phyloP scores from a whole-genome alignment of 192 early-diverging fungal species.

The Glomus cerebriforme region DNA sequence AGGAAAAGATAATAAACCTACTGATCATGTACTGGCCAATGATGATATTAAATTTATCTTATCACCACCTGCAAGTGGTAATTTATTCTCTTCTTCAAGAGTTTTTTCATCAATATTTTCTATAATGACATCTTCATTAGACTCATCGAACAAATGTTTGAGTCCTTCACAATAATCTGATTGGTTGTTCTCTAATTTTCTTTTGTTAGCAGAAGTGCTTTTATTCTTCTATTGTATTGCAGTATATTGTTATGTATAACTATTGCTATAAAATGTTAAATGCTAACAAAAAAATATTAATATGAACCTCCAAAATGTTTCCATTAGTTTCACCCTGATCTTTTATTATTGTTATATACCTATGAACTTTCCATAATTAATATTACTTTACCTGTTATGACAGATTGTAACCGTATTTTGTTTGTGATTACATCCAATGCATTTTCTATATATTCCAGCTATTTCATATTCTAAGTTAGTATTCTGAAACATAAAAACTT shows the following conservation, averaged over 20 bases:
- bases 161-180: slow-evolving; percentile 11
- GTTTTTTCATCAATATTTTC: slow-evolving; percentile 24
- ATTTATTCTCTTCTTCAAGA: slow-evolving; percentile 20
- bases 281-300: background rate
- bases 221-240: slow-evolving; percentile 3
- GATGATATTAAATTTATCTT: slow-evolving; percentile 16
- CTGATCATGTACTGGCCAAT: slow-evolving; percentile 16
- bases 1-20: slow-evolving; percentile 16
- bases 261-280: background rate
- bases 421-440: background rate
- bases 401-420: background rate
- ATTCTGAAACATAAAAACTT: background rate
- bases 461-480: slow-evolving; percentile 6
- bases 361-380: background rate
- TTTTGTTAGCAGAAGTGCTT: background rate
- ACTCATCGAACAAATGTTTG: slow-evolving; percentile 11
- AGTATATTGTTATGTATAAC: background rate
- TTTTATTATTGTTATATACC: background rate
- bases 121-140: slow-evolving; percentile 19
- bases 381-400: background rate
- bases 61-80: slow-evolving; percentile 7
- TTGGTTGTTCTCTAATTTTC: slow-evolving; percentile 4
- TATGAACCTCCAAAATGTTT: background rate
- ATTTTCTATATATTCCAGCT: background rate
- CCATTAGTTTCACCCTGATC: background rate